phyloP scores from a whole-genome alignment of 805 yeast genomes.

The Saturnispora gosingensis region DNA sequence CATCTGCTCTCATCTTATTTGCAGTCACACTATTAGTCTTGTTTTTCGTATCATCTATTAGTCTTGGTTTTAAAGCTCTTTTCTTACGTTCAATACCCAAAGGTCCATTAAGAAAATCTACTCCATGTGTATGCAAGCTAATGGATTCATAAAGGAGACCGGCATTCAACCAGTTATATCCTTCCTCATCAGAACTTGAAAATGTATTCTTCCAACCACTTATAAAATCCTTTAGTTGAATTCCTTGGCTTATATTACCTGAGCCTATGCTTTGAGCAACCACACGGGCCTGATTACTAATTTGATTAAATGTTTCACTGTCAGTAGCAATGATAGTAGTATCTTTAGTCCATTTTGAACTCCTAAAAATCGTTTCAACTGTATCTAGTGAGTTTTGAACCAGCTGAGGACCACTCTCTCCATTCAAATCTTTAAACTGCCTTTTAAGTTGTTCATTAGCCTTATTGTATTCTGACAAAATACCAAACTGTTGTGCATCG shows the following conservation, averaged over 20 bases:
- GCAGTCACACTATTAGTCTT: conserved; percentile 41
- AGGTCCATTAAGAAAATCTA: conserved; percentile 66
- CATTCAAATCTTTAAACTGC: conserved; percentile 42
- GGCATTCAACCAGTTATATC: conserved; percentile 48
- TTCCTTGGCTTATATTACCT: conserved; percentile 43
- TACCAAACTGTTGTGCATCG: conserved; percentile 20
- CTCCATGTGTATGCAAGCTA: conserved; percentile 38
- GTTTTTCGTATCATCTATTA: conserved; percentile 33
- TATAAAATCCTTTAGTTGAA: conserved; percentile 41
- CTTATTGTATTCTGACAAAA: conserved; percentile 21
- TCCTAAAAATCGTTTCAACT: conserved; percentile 39
- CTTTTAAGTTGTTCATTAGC: conserved; percentile 17
- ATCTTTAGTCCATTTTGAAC: conserved; percentile 29
- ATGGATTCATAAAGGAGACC: conserved; percentile 43
- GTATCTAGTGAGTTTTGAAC: conserved; percentile 36
- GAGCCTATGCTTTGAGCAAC: conserved; percentile 54
- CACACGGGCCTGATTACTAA: conserved; percentile 53
- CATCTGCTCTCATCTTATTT: conserved; percentile 40
- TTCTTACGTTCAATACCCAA: conserved; percentile 48
- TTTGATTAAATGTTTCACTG: conserved; percentile 50
- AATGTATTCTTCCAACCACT: conserved; percentile 30
- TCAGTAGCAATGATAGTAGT: conserved; percentile 48
- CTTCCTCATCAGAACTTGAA: conserved; percentile 17
- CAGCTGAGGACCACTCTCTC: conserved; percentile 46
- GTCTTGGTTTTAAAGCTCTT: conserved; percentile 26